These are phyloP conservation scores for Puccinia hordei DNA, from an alignment of 1,284 basidiomycete species.

Conservation along the genomic window DNA sequence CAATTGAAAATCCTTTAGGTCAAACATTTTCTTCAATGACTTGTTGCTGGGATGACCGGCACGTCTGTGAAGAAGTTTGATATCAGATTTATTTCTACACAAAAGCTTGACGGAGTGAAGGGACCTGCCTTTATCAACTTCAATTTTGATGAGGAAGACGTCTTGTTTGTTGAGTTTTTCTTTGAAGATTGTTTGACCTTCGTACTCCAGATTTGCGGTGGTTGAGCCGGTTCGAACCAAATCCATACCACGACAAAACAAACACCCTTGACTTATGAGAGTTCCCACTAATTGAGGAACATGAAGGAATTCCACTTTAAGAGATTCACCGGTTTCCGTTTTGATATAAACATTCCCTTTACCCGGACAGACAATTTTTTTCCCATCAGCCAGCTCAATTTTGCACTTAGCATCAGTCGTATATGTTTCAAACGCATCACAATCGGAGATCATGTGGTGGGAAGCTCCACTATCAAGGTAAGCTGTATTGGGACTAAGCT, in stretches of 20 bases:
- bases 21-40: background rate
- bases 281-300: conserved; percentile 6
- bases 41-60: conserved; percentile 6
- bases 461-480: background rate
- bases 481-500: no score
- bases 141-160: background rate
- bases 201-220: background rate
- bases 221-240: background rate
- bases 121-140: background rate
- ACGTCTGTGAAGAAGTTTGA: conserved; percentile 22
- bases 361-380: background rate
- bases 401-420: background rate
- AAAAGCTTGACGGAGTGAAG: background rate
- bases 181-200: background rate
- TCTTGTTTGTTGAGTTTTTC: background rate
- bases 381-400: conserved; percentile 19
- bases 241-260: background rate
- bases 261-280: background rate
- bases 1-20: background rate
- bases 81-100: background rate
- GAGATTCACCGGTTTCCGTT: background rate
- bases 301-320: background rate
- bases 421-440: background rate
- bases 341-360: background rate
- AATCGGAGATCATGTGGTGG: background rate